phyloP scores from a whole-genome alignment of 2,329 filamentous ascomycete genomes.

The Penicillium sclerotiorum region DNA sequence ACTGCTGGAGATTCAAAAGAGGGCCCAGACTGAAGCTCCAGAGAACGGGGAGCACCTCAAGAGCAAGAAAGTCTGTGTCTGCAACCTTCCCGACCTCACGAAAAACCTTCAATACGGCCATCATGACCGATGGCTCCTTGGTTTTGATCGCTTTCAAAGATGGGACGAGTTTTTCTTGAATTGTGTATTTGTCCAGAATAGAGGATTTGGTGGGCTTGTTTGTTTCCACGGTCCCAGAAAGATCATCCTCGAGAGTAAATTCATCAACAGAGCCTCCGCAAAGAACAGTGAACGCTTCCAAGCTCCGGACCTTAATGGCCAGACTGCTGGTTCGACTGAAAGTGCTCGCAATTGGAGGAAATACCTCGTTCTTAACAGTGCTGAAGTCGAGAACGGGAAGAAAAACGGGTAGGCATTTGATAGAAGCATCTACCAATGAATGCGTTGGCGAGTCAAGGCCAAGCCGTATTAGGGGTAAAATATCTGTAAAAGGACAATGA shows the following conservation, averaged over 20 bases:
- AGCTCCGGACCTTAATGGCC: conserved; percentile 87
- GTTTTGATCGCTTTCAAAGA: conserved; percentile 92
- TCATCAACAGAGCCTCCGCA: conserved; percentile 72
- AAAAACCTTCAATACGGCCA: conserved; percentile 84
- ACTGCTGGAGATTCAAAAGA: conserved; percentile 82
- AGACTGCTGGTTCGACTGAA: conserved; percentile 93
- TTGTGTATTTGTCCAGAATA: conserved; percentile 94
- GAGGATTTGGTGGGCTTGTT: conserved; percentile 65
- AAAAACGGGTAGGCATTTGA: conserved; percentile 77
- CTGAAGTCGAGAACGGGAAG: conserved; percentile 90
- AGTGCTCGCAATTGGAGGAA: conserved; percentile 85
- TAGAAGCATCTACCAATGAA: conserved; percentile 80
- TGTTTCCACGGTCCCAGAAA: conserved; percentile 65
- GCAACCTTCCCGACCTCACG: conserved; percentile 78
- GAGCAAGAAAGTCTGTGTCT: conserved; percentile 87
- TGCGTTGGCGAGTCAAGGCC: conserved; percentile 89
- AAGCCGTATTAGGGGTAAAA: conserved; percentile 80
- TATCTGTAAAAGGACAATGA: conserved; percentile 59
- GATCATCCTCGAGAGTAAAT: conserved; percentile 53
- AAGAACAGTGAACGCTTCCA: conserved; percentile 86
- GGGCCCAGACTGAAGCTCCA: conserved; percentile 93
- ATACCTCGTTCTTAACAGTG: conserved; percentile 95
- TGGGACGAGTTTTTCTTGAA: conserved; percentile 95
- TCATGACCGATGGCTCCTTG: conserved; percentile 96
- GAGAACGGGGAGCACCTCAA: conserved; percentile 84